Evolutionary conservation across 2,329 filamentous ascomycete genomes (phyloP).

Genomic region (Nothopassalora personata): DNA sequence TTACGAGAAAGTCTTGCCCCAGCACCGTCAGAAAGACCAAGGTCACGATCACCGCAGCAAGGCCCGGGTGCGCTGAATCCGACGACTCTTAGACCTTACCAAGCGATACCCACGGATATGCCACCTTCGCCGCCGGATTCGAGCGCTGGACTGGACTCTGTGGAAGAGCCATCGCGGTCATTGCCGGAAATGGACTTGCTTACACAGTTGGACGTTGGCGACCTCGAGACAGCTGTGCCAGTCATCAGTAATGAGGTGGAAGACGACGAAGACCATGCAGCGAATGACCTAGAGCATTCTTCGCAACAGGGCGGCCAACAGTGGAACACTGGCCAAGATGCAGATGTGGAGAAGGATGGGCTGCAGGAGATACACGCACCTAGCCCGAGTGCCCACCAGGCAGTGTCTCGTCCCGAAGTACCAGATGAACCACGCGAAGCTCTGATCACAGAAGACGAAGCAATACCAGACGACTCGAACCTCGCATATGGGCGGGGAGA

Average conservation of each 20-base stretch:
- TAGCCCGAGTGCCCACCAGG: too few species aligned
- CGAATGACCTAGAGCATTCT: too few species aligned
- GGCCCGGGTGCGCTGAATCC: slow-evolving; percentile 8
- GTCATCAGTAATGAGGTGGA: neutral
- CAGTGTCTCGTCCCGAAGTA: too few species aligned
- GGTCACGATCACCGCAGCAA: neutral
- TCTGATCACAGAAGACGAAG: slow-evolving; percentile 3
- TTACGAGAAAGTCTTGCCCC: slow-evolving; percentile 26
- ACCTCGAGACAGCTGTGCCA: neutral
- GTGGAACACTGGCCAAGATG: neutral
- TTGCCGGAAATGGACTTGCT: neutral
- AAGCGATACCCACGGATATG: slow-evolving; percentile 32
- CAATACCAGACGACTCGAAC: neutral
- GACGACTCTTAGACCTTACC: slow-evolving; percentile 19
- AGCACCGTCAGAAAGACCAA: slow-evolving; percentile 7
- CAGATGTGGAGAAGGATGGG: neutral
- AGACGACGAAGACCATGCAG: too few species aligned
- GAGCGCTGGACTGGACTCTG: slow-evolving; percentile 26
- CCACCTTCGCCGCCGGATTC: slow-evolving; percentile 33
- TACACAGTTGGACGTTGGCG: neutral
- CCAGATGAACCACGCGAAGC: neutral
- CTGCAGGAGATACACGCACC: neutral
- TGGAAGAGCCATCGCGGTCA: slow-evolving; percentile 3
- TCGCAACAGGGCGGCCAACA: too few species aligned
- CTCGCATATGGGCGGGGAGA: neutral